These are phyloP conservation scores for Sarcocystis neurona DNA, from an alignment of 169 alveolate genomes.

Conservation along the genomic window DNA sequence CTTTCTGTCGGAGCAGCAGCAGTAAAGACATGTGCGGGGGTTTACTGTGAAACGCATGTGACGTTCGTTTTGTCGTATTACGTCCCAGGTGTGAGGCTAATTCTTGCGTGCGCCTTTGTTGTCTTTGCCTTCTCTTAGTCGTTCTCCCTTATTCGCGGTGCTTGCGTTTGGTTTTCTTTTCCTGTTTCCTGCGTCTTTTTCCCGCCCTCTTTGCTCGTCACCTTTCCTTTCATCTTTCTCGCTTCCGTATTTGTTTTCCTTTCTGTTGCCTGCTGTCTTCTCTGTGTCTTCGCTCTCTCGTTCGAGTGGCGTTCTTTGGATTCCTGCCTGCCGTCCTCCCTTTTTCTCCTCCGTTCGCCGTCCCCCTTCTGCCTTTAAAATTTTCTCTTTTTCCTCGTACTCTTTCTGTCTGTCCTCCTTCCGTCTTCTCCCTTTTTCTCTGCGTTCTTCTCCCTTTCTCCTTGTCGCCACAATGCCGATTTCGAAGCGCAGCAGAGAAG, in stretches of 20 bases:
- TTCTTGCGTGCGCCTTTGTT: too few relatives aligned
- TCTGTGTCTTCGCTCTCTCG: not conserved
- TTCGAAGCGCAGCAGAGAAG: slow-evolving; percentile 47
- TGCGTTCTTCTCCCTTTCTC: not conserved
- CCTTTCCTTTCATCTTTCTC: not conserved
- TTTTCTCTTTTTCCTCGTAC: too few relatives aligned
- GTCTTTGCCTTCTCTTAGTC: too few relatives aligned
- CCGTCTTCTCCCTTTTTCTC: not conserved
- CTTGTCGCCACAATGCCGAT: slow-evolving; percentile 34
- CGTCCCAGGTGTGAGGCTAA: too few relatives aligned
- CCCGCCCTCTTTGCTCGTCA: not conserved
- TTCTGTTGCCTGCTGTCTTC: not conserved
- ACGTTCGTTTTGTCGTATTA: too few relatives aligned
- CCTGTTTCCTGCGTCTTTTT: not conserved
- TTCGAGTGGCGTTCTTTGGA: not conserved
- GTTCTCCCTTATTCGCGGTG: not conserved
- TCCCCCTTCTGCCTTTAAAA: too few relatives aligned
- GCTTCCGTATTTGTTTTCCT: not conserved
- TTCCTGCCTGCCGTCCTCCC: not conserved
- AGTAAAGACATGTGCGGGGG: too few relatives aligned
- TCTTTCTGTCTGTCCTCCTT: too few relatives aligned
- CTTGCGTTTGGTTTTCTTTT: not conserved
- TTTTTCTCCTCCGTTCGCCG: too few relatives aligned
- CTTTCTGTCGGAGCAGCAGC: too few relatives aligned
- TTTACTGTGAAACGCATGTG: too few relatives aligned